phyloP scores from a whole-genome alignment of 768 basidiomycete genomes.

The Psilocybe azurescens region DNA sequence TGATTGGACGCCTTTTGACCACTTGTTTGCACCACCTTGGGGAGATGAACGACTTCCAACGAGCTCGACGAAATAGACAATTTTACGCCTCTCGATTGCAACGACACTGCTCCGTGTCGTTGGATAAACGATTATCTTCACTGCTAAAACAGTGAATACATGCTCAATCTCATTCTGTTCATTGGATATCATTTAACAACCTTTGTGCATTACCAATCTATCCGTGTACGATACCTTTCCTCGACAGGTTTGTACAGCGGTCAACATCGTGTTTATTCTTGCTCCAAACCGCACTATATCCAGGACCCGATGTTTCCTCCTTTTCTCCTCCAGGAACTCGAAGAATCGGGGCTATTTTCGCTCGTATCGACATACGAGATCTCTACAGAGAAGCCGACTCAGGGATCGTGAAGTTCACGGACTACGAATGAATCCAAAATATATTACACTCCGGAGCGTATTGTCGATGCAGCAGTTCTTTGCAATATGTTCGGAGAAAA shows the following conservation, averaged over 20 bases:
- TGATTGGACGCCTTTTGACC: background rate
- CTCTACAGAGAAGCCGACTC: slow-evolving; percentile 75
- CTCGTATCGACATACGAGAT: no score
- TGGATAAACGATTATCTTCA: background rate
- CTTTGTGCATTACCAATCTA: background rate
- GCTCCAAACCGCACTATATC: no score
- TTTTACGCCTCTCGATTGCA: background rate
- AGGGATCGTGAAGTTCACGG: slow-evolving; percentile 47
- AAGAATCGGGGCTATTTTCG: no score
- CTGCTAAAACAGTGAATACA: no score
- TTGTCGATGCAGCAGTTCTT: slow-evolving; percentile 38
- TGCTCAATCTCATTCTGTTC: no score
- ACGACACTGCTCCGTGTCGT: background rate
- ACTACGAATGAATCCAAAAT: slow-evolving; percentile 37
- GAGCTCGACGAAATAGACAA: background rate
- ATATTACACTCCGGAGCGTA: slow-evolving; percentile 44
- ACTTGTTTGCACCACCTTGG: background rate
- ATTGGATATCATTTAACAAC: no score
- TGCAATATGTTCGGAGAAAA: background rate
- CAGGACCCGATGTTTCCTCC: no score
- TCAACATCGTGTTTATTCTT: no score
- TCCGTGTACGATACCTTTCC: background rate
- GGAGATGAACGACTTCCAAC: background rate
- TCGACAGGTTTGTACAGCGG: no score
- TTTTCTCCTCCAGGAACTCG: no score